Evolutionary conservation across 768 basidiomycete genomes (phyloP), one percentile per base, ranked within the genome.

Genomic region (Crucibulum laeve): DNA sequence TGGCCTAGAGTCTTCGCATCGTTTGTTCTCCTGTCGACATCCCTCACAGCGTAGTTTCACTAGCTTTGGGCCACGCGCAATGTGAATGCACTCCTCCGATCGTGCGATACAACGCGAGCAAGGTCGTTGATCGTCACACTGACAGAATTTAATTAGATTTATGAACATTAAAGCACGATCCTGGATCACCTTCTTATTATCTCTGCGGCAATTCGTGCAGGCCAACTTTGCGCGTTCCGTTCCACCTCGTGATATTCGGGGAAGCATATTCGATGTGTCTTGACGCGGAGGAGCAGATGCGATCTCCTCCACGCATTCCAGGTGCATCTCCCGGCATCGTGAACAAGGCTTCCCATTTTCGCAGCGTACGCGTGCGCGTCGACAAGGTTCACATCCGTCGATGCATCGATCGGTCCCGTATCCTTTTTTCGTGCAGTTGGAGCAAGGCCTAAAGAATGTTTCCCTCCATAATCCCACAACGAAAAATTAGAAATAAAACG

Each of bases 91-190:
- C 32, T 73, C 70, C 52, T 80, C 76, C 2, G 62, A 61, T 21
- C 79, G 70, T 14, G 71, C 62, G 23, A 80, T 59, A 52, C 82
- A 84, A 25, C 80, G 74, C 46, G 71, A 66, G 56, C 81, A 83
- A 10, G 82, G 82, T 17, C 80, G 73, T 47, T 79, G 71, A 51
- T 81, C 72, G 38, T 82, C 79, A 51, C 81, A 83, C 81, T 83
- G 40, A 40, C 44, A 21, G 21, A 35, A 21, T 40, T 25, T 10
- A 26, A 42, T 49, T 26, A 38, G 34, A 47, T 24, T 33, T 18
- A 45, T 42, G 2, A 14, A 40, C 25, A 44, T 11, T 54, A 36
- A 43, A 11, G 19, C 34, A 30, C 18, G 25, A 48, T 14, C 18
- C 13, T 38, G 17, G 33, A 33, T 35, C 42, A 73, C 81, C 77